Evolutionary conservation across 345 rosid species (phyloP).

Genomic region (Syzygium aqueum): DNA sequence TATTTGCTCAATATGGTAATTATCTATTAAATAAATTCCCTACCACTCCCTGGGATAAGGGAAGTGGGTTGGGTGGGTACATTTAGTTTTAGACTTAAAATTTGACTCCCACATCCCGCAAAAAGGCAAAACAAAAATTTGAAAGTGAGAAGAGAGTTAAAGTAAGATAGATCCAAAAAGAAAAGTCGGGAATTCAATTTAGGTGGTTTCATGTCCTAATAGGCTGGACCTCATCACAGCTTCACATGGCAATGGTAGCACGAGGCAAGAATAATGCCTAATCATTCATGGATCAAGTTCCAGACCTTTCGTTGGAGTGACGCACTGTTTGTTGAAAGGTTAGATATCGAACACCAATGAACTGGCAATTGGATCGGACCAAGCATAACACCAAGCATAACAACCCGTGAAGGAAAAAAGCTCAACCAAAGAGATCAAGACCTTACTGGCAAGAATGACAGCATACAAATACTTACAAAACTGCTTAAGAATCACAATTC

Average conservation of each 20-base stretch:
- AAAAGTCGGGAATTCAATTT: not conserved
- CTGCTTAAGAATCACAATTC: not conserved
- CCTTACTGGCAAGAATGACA: not conserved
- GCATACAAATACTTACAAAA: not conserved
- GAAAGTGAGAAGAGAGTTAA: no score
- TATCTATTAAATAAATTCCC: not conserved
- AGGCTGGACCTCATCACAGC: not conserved
- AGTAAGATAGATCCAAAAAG: no score
- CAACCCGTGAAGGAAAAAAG: not conserved
- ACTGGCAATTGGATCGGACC: not conserved
- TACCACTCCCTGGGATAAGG: no score
- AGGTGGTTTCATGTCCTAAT: not conserved
- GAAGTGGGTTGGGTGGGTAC: no score
- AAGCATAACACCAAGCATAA: not conserved
- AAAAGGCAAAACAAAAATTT: no score
- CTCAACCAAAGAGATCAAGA: not conserved
- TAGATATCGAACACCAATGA: not conserved
- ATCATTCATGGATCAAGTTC: not conserved
- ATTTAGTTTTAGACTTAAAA: no score
- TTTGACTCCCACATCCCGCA: no score
- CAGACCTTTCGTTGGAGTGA: not conserved
- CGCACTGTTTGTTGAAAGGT: not conserved
- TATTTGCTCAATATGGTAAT: not conserved
- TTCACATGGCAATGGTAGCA: not conserved
- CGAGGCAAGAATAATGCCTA: not conserved